Conservation (phyloP, 2,329 filamentous ascomycete genomes). For the Arthrobotrys sphaeroides region DNA sequence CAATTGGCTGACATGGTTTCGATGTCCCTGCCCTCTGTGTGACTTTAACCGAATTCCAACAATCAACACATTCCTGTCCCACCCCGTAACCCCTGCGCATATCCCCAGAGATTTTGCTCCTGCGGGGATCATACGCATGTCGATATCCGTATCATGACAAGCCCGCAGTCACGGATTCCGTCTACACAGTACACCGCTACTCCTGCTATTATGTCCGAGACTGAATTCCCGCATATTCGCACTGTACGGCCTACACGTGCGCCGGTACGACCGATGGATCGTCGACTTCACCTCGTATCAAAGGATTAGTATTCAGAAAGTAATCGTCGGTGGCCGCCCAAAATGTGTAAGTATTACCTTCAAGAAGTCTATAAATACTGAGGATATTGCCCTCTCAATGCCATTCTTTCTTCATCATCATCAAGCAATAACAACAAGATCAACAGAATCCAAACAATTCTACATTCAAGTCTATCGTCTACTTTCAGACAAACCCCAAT, state of each 20-base stretch:
- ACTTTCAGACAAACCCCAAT: constrained; percentile 4
- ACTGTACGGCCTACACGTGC: neutral
- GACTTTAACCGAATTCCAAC: constrained; percentile 34
- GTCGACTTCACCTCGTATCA: neutral
- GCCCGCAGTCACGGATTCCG: neutral
- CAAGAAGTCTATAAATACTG: constrained; percentile 17
- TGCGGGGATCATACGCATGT: neutral
- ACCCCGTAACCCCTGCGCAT: neutral
- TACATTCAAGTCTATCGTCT: neutral
- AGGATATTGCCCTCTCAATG: neutral
- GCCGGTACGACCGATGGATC: neutral
- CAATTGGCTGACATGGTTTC: neutral
- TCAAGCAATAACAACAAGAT: constrained; percentile 6
- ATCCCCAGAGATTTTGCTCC: neutral
- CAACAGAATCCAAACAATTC: neutral
- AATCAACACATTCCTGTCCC: constrained; percentile 17
- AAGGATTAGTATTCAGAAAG: neutral
- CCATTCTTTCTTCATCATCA: neutral
- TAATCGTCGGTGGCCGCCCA: neutral
- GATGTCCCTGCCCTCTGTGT: neutral
- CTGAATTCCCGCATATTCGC: constrained; percentile 4
- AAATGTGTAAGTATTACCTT: neutral
- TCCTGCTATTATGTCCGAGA: neutral
- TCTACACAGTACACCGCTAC: neutral
- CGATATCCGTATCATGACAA: neutral